Conservation (phyloP, 2,329 filamentous ascomycete species). For the Hymenoscyphus albidus region DNA sequence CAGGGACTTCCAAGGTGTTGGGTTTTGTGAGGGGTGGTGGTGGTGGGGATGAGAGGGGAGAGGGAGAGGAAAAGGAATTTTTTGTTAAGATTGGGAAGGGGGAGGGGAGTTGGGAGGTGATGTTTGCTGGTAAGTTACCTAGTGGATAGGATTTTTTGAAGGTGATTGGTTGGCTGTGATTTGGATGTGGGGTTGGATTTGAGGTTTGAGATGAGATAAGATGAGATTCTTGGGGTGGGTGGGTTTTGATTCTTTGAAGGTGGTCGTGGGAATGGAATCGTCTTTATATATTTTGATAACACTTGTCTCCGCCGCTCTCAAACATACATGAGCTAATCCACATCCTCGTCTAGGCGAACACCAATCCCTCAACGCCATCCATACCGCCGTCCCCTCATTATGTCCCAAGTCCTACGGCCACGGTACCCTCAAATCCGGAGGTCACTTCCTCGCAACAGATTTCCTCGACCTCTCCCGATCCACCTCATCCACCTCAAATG, state of each 20-base stretch:
- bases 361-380: conserved; percentile 77
- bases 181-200: not conserved
- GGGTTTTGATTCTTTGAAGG: not conserved
- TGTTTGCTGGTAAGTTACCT: conserved; percentile 59
- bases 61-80: conserved; percentile 40
- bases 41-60: conserved; percentile 14
- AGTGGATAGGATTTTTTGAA: no score
- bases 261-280: not conserved
- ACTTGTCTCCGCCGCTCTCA: no score
- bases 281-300: no score
- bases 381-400: conserved; percentile 65
- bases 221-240: not conserved
- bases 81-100: conserved; percentile 71
- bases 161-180: conserved; percentile 8
- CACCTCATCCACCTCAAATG: conserved; percentile 36
- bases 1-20: conserved; percentile 61
- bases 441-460: conserved; percentile 65
- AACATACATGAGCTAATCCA: not conserved
- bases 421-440: conserved; percentile 48
- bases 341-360: conserved; percentile 61
- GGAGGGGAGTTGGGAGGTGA: conserved; percentile 50
- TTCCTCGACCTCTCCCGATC: conserved; percentile 63
- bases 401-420: conserved; percentile 74
- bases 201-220: not conserved
- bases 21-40: conserved; percentile 30